Base-by-base conservation (phyloP, 2,329 filamentous ascomycete genomes). In the Dothistroma pini region DNA sequence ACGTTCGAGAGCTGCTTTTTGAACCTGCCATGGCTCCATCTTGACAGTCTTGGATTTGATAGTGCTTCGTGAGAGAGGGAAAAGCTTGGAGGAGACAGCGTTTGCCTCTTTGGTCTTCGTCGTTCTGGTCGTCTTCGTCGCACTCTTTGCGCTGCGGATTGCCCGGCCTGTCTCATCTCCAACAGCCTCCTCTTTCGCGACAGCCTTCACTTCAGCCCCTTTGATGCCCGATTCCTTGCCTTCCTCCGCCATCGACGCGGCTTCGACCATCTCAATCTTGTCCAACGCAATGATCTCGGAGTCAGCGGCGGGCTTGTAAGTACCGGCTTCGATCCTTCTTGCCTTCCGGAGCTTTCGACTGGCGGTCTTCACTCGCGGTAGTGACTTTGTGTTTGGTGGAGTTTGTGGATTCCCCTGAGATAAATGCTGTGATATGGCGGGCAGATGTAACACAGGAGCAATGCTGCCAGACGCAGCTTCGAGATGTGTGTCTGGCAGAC, bases 1-100 rank as follows among this genome's bases (percentile, higher is more conserved):
- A 63, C 84, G 76, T 69, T 87, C 84, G 38, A 96, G 76, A 0
- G 86, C 89, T 1, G 78, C 79, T 74, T 96, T 97, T 67, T 97
- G 89, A 14, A 84, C 74, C 72, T 85, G 82, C 95, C 95, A 97
- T 3, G 70, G 62, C 65, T 87, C 83, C 41, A 59, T 58, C 29
- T 48, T 63, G 21, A 44, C 41, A 19, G 16, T 44, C 55, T 61
- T 51, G 29, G 34, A 19, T 32, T 35, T 48, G 41, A 16, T 21
- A 19, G 41, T 9, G 8, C 14, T 19, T 44, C 14, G 53, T 5
- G 22, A 21, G 34, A 44, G 25, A 3, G n/a, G 8, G 9, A 16
- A 6, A n/a, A 44, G 53, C 31, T 41, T 62, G n/a, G 34, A 9
- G 9, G 58, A 51, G 11, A 51, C 56, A 9, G 57, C 29, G 21